Evolutionary conservation across 768 basidiomycete genomes (phyloP), one percentile per base, ranked within the genome.

Genomic region (Strobilomyces echinocephalus): DNA sequence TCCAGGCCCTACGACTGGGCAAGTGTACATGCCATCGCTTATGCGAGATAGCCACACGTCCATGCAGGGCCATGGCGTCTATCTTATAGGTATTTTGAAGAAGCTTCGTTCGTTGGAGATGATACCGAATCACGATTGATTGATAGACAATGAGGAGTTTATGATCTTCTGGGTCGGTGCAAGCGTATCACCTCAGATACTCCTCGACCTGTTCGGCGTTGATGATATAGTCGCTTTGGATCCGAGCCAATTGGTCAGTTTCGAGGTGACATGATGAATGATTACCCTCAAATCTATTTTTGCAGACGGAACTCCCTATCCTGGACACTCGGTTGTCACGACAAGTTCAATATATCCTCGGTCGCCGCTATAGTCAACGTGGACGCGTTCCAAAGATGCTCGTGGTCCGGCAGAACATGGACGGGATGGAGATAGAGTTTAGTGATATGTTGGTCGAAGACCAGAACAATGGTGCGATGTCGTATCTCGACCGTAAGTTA

Each of bases 361-460:
- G 81, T 0, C 74, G 85, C 59, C 81, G 90, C 21, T 74, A 76
- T 48, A 62, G 72, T 2, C 78, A 83, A 53, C 78, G 85, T 31
- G 76, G 79, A 15, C 77, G 82, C 4, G 61, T 68, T 33, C 74
- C 77, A 8, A 88, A 83, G 65, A 74, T 94, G 60, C 72, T 83
- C 34, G 77, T 98, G 26, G 90, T 91, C 0, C 81, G 97, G 9
- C 97, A 98, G 67, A 91, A 97, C 65, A 76, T 94, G 67, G 97
- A 99, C 64, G 95, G 83, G 12, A 74, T 83, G 48, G 95, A 99
- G 73, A 81, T 98, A 42, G 97, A 98, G 69, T 97, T 95, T 63
- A 89, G 88, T 58, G 97, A 99, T 72, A 89, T 97, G 89, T 78
- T 99, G 12, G 84, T 97, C 24, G 97, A 99, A 74, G 97, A 99